Evolutionary conservation across 345 rosid genomes (phyloP).

Genomic region (Orychophragmus violaceus): DNA sequence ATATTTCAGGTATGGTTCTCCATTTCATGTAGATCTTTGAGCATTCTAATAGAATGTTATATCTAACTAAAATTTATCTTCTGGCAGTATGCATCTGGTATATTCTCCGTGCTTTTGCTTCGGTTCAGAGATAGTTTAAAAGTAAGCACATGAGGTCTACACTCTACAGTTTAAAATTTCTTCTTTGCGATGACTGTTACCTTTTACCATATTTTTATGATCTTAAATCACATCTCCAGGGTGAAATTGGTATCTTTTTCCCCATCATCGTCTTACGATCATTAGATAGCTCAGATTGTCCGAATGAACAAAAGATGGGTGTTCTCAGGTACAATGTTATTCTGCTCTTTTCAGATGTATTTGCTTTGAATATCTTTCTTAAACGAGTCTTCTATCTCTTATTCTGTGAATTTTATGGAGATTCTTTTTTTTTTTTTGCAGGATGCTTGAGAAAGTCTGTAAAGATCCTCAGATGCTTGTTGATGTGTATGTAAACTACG

Average conservation of each 20-base stretch:
- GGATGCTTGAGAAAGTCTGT: slow-evolving; percentile 93
- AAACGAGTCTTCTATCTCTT: background rate
- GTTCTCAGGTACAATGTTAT: slow-evolving; percentile 67
- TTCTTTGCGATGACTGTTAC: background rate
- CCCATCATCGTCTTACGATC: slow-evolving; percentile 89
- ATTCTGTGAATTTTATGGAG: slow-evolving; percentile 5
- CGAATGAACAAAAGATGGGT: slow-evolving; percentile 70
- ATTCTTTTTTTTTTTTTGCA: slow-evolving; percentile 28
- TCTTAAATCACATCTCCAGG: slow-evolving; percentile 44
- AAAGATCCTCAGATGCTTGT: slow-evolving; percentile 97
- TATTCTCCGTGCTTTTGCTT: slow-evolving; percentile 83
- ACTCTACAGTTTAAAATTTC: slow-evolving; percentile 16
- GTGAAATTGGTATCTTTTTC: slow-evolving; percentile 91
- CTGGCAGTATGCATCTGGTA: slow-evolving; percentile 95
- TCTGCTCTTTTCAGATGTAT: slow-evolving; percentile 18
- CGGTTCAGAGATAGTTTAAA: slow-evolving; percentile 95
- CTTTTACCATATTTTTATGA: background rate
- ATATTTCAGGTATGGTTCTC: slow-evolving; percentile 77
- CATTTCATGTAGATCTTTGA: slow-evolving; percentile 10
- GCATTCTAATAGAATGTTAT: slow-evolving; percentile 16
- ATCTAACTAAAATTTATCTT: slow-evolving; percentile 30
- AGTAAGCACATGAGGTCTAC: slow-evolving; percentile 47
- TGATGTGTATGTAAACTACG: slow-evolving; percentile 94
- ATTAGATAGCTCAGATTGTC: slow-evolving; percentile 73
- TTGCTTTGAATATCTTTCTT: too few relatives aligned